Evolutionary conservation across 805 yeast genomes (phyloP).

Genomic region (Maudiozyma saulgeensis): DNA sequence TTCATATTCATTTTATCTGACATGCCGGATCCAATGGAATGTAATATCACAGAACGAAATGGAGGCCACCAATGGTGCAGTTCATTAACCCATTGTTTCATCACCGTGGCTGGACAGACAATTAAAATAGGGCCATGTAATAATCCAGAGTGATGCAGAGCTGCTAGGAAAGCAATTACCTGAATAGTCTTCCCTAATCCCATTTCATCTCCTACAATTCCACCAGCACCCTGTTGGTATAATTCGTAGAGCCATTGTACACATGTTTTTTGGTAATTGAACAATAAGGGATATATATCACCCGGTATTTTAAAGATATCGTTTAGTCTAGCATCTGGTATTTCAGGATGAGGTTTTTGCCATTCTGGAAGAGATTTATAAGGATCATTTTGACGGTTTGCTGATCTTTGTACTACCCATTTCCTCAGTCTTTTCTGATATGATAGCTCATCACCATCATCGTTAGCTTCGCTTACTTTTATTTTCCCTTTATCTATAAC

Average conservation of each 20-base stretch:
- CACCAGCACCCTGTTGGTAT: constrained; percentile 83
- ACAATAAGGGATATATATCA: constrained; percentile 75
- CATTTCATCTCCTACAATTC: constrained; percentile 97
- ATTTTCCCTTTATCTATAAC: constrained; percentile 10
- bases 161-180: constrained; percentile 82
- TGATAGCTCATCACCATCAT: constrained; percentile 70
- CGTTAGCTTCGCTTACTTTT: constrained; percentile 32
- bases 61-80: constrained; percentile 99
- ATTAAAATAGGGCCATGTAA: constrained; percentile 70
- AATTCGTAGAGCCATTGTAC: constrained; percentile 97
- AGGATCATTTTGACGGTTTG: constrained; percentile 24
- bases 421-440: constrained; percentile 50
- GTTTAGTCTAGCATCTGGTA: constrained; percentile 66
- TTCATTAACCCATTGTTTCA: constrained; percentile 96
- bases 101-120: constrained; percentile 94
- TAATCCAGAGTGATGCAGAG: constrained; percentile 71
- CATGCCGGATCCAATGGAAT: constrained; percentile 90
- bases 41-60: constrained; percentile 72
- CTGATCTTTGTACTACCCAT: constrained; percentile 52
- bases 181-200: constrained; percentile 95
- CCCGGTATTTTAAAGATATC: constrained; percentile 74
- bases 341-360: constrained; percentile 65
- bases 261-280: constrained; percentile 91
- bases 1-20: constrained; percentile 25
- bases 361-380: constrained; percentile 42